A percentile compares a stretch with the other conserved stretches of the same genome.
Conservation (phyloP, 129 eudicot genomes). For the Helichrysum umbraculigerum region DNA sequence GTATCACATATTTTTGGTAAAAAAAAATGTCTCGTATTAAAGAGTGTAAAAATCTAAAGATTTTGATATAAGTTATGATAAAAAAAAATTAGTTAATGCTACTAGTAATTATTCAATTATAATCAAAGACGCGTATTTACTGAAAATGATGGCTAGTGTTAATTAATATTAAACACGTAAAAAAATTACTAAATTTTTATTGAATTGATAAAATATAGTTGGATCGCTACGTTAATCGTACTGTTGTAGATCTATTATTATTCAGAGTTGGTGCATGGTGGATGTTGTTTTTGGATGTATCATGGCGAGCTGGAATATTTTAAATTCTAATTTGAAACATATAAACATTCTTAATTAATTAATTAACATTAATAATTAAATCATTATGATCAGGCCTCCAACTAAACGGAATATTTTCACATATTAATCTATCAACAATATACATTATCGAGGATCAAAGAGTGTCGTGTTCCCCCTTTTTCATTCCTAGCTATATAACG, state of each 20-base stretch:
- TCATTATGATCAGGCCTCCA: conserved; percentile 8
- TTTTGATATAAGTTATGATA: too few species aligned
- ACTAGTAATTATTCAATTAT: not conserved
- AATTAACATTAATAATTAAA: not conserved
- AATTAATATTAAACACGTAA: not conserved
- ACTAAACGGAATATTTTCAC: conserved; percentile 1
- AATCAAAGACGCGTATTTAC: conserved; percentile 23
- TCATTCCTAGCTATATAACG: too few species aligned
- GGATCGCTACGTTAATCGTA: conserved; percentile 21
- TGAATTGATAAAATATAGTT: not conserved
- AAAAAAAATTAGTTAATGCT: too few species aligned
- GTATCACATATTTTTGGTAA: too few species aligned
- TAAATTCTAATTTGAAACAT: conserved; percentile 10
- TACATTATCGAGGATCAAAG: not conserved
- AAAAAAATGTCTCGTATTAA: too few species aligned
- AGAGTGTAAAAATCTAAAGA: too few species aligned
- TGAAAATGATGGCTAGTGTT: conserved; percentile 14
- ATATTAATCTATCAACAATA: not conserved
- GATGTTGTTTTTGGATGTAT: conserved; percentile 28
- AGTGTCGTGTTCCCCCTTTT: too few species aligned
- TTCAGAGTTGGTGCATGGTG: conserved; percentile 30
- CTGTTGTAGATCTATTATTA: conserved; percentile 27
- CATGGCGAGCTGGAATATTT: conserved; percentile 13
- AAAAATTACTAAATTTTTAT: not conserved
- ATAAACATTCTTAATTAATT: conserved; percentile 20